Conservation (phyloP, 345 rosid species). For the Linum tenue region DNA sequence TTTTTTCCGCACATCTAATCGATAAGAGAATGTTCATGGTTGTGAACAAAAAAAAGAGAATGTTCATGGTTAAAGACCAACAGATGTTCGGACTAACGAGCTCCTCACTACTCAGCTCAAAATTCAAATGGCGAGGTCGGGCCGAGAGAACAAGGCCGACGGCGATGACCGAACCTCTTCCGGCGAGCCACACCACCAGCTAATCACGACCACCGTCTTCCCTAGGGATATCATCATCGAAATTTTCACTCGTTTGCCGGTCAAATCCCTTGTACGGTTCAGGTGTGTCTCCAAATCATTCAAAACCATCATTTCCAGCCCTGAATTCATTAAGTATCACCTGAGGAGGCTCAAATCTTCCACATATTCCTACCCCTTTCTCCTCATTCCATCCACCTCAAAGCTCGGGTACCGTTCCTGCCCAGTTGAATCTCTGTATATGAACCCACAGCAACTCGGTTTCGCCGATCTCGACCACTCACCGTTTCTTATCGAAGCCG, state of each 20-base stretch:
- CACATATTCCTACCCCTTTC: slow-evolving; percentile 1
- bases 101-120: too few species aligned
- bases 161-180: not conserved
- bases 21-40: too few species aligned
- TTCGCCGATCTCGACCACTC: not conserved
- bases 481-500: not conserved
- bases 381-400: not conserved
- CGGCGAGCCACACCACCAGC: not conserved
- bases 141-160: not conserved
- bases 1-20: too few species aligned
- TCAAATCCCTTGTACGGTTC: slow-evolving; percentile 10
- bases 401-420: not conserved
- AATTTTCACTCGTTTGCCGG: slow-evolving; percentile 10
- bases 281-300: slow-evolving; percentile 15
- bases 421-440: not conserved
- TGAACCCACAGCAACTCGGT: not conserved
- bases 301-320: slow-evolving; percentile 6
- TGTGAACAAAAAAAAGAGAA: too few species aligned
- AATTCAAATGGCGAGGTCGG: not conserved
- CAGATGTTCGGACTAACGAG: too few species aligned
- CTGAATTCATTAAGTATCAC: slow-evolving; percentile 7
- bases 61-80: too few species aligned
- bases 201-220: not conserved
- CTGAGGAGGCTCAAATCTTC: not conserved
- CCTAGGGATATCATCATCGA: not conserved